Evolutionary conservation across 2,329 filamentous ascomycete species (phyloP).

Genomic region (Alternaria burnsii): DNA sequence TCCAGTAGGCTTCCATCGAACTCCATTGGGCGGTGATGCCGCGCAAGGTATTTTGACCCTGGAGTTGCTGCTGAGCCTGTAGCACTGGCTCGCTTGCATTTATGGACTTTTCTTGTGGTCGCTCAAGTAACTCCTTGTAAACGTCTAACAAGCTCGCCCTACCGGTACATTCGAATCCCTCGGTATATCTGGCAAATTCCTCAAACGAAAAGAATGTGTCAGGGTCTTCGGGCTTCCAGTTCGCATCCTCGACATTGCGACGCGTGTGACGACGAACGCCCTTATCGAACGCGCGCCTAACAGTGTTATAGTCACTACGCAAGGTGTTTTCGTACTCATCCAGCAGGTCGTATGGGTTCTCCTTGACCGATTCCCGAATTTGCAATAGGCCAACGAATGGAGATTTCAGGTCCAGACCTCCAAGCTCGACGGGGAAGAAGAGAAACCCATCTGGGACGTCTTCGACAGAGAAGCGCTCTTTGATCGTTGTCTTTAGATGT

Average conservation of each 20-base stretch:
- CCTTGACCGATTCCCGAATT: conserved; percentile 47
- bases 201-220: conserved; percentile 40
- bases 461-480: conserved; percentile 60
- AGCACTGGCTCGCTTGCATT: conserved; percentile 26
- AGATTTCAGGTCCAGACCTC: conserved; percentile 60
- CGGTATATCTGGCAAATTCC: conserved; percentile 35
- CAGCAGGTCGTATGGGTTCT: conserved; percentile 53
- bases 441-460: conserved; percentile 62
- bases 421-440: conserved; percentile 62
- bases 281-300: conserved; percentile 42
- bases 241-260: conserved; percentile 12
- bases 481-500: conserved; percentile 58
- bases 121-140: conserved; percentile 32
- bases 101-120: conserved; percentile 32
- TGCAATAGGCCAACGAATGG: conserved; percentile 60
- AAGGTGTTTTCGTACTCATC: conserved; percentile 52
- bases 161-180: conserved; percentile 18
- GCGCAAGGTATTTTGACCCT: conserved; percentile 29
- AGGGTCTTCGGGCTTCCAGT: conserved; percentile 22
- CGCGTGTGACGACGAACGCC: conserved; percentile 18
- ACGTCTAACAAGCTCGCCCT: conserved; percentile 25
- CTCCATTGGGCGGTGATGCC: conserved; percentile 36
- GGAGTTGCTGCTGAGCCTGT: conserved; percentile 34
- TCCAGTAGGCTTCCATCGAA: conserved; percentile 48
- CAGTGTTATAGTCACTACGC: conserved; percentile 47